Conservation (phyloP, 169 alveolate genomes). For the Plasmodium coatneyi region DNA sequence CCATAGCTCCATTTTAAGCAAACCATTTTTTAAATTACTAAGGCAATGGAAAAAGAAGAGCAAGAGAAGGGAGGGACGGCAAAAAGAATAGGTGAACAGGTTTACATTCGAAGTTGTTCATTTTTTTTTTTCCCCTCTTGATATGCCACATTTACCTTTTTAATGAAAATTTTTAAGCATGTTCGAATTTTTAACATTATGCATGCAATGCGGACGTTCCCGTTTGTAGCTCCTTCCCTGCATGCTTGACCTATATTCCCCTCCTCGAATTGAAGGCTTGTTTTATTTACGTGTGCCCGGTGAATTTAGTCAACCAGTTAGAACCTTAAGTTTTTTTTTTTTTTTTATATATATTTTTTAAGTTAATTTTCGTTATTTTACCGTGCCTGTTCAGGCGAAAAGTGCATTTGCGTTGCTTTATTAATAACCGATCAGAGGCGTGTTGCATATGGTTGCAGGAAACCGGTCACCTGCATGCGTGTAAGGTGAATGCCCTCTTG, state of each 20-base stretch:
- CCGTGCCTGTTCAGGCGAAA: not conserved
- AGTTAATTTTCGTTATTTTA: not conserved
- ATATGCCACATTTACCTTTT: not conserved
- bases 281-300: not conserved
- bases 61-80: not conserved
- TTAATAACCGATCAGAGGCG: not conserved
- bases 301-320: not conserved
- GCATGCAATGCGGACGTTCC: not conserved
- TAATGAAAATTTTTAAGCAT: not conserved
- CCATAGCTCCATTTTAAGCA: not conserved
- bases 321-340: not conserved
- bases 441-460: not conserved
- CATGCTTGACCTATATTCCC: not conserved
- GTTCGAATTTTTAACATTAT: too few species aligned
- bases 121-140: not conserved
- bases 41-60: not conserved
- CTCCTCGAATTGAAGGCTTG: not conserved
- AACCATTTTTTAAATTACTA: not conserved
- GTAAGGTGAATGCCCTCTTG: not conserved
- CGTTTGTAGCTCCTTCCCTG: not conserved
- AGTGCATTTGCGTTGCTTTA: not conserved
- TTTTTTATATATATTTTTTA: conserved; percentile 15
- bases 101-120: not conserved
- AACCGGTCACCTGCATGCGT: not conserved
- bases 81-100: not conserved